Percentiles rank a stretch among this genome's conserved stretches.
These are phyloP conservation scores for Strobilomyces dryophilus DNA, from an alignment of 768 basidiomycete genomes.

Conservation along the genomic window DNA sequence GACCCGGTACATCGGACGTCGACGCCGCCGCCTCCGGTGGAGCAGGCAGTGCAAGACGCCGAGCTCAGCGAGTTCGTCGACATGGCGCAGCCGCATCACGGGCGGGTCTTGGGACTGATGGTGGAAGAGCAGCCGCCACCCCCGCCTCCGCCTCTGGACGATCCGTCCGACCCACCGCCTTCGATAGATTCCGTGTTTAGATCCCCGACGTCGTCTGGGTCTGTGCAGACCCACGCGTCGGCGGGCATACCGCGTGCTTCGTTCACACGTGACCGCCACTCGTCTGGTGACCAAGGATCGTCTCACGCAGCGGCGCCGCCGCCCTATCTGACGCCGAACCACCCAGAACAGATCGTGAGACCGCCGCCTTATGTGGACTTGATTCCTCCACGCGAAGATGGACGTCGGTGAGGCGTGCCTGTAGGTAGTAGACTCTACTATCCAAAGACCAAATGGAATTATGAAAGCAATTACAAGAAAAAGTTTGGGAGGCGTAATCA, in stretches of 20 bases:
- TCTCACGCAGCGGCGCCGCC: constrained; percentile 66
- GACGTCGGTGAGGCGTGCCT: constrained; percentile 9
- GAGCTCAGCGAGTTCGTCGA: constrained; percentile 65
- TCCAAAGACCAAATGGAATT: constrained; percentile 19
- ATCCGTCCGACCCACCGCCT: constrained; percentile 84
- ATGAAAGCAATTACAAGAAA: constrained; percentile 28
- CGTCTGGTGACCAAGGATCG: constrained; percentile 34
- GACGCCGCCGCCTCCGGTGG: constrained; percentile 74
- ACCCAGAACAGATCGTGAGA: constrained; percentile 49
- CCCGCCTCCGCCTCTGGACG: constrained; percentile 79
- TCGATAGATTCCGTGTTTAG: constrained; percentile 81
- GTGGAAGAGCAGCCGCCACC: constrained; percentile 61
- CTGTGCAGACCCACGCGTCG: constrained; percentile 16
- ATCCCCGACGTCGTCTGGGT: constrained; percentile 25
- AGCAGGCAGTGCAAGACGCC: constrained; percentile 68
- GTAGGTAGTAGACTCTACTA: constrained; percentile 2
- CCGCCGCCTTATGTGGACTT: constrained; percentile 66
- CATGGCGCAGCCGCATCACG: constrained; percentile 47
- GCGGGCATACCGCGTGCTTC: constrained; percentile 31
- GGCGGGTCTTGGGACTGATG: constrained; percentile 50
- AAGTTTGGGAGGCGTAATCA: constrained; percentile 19
- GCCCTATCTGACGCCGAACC: constrained; percentile 59
- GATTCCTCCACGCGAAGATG: constrained; percentile 11
- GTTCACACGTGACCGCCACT: constrained; percentile 28
- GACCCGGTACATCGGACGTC: constrained; percentile 59